Evolutionary conservation across 1,139 yeast genomes (phyloP).

Genomic region (Hyphopichia fennica): DNA sequence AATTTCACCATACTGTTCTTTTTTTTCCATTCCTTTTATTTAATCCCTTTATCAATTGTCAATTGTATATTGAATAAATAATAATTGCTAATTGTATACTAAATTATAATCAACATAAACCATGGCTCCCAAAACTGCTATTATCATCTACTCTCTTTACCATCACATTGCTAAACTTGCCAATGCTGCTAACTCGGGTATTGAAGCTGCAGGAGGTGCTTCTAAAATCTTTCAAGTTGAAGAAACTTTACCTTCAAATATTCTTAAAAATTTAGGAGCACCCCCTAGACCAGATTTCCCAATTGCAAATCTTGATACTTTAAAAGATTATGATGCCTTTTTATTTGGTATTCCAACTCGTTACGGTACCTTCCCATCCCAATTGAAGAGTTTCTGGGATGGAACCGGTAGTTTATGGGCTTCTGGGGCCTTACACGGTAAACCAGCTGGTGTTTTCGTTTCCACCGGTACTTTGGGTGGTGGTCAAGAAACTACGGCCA

Average conservation of each 20-base stretch:
- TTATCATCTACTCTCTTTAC: constrained; percentile 38
- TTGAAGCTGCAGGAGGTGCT: constrained; percentile 39
- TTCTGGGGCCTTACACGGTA: constrained; percentile 33
- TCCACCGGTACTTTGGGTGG: constrained; percentile 40
- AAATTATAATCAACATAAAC: not conserved
- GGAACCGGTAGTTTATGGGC: constrained; percentile 40
- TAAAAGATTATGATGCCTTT: constrained; percentile 36
- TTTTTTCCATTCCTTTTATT: no score
- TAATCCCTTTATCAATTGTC: not conserved
- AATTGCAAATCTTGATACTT: constrained; percentile 30
- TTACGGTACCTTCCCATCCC: constrained; percentile 39
- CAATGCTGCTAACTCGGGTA: constrained; percentile 31
- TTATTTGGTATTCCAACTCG: constrained; percentile 42
- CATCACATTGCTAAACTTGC: constrained; percentile 38
- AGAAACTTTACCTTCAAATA: constrained; percentile 32
- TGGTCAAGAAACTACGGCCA: constrained; percentile 40
- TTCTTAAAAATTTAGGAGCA: constrained; percentile 30
- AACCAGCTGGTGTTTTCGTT: constrained; percentile 38
- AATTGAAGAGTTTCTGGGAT: constrained; percentile 41
- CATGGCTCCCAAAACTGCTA: constrained; percentile 27
- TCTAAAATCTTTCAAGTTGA: constrained; percentile 38
- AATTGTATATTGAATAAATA: not conserved
- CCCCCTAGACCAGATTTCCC: constrained; percentile 34
- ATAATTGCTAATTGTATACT: not conserved
- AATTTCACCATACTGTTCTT: no score